Percentiles rank a stretch among this genome's conserved stretches.
Conservation (phyloP, 805 yeast species). For the Wickerhamiella vanderwaltii region DNA sequence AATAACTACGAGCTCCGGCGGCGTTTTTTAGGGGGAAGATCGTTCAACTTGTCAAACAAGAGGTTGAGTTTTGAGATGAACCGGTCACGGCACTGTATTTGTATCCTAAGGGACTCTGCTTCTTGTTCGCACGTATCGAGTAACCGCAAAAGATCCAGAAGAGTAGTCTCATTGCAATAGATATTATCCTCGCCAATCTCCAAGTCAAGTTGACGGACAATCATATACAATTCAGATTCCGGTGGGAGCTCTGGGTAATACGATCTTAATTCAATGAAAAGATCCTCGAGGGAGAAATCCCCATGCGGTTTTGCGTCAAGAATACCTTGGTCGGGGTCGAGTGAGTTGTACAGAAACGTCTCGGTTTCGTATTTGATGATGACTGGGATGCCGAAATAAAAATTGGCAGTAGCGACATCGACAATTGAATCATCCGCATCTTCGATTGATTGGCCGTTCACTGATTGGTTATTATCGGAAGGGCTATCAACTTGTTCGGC, state of each 20-base stretch:
- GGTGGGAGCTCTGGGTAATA: constrained; percentile 13
- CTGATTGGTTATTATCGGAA: too few species aligned
- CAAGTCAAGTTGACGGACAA: constrained; percentile 19
- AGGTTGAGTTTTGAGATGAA: constrained; percentile 18
- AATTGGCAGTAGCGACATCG: not conserved
- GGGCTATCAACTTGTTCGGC: too few species aligned
- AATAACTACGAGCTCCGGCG: too few species aligned
- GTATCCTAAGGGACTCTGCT: constrained; percentile 12
- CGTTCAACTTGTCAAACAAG: constrained; percentile 15
- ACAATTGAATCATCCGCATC: not conserved
- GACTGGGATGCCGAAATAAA: not conserved
- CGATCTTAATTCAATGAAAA: constrained; percentile 13
- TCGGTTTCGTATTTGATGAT: not conserved
- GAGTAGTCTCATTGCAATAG: constrained; percentile 20
- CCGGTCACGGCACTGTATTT: constrained; percentile 14
- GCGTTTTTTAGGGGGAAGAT: constrained; percentile 10
- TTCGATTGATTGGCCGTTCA: too few species aligned
- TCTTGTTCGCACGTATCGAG: constrained; percentile 17
- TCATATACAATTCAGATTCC: constrained; percentile 18
- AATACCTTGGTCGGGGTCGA: not conserved
- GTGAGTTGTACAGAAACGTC: not conserved
- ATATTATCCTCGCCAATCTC: constrained; percentile 23
- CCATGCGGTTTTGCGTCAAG: too few species aligned
- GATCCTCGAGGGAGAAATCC: constrained; percentile 15
- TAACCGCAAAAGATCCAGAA: constrained; percentile 19